Base-by-base conservation (phyloP, 495 filamentous ascomycete genomes). In the Xylaria grammica region DNA sequence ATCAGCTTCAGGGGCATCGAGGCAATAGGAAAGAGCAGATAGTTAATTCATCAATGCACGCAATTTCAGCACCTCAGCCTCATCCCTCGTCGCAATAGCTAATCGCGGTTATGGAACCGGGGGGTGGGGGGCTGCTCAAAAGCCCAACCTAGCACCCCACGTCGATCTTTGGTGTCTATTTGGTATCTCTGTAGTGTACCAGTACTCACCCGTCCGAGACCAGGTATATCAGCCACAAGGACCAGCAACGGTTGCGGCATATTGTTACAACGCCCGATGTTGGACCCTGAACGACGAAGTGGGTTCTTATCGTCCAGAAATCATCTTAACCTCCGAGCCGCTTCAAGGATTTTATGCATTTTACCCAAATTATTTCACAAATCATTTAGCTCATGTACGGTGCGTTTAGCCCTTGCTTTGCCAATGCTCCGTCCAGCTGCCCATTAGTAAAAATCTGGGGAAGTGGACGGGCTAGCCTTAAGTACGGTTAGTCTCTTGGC, bases 381-480 rank as follows among this genome's bases (percentile, higher is more conserved):
- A 50, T 52, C 22, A 30, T 24, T 24, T 48, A 10, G 42, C 17
- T 11, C 3, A 3, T 3, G 40, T 17, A 42, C 40, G 8, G 22
- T 45, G 20, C 26, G 15, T 29, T 58, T 22, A 10, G n/a, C 38
- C n/a, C 30, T 10, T 45, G 6, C 34, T 19, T 32, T 45, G 54
- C 54, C 54, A 45, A 58, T 44, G 26, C 54, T 13, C 34, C n/a
- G 13, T n/a, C 38, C 17, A 13, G 10, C 13, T 13, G 24, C 24
- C n/a, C 38, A 45, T 45, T 45, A 58, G 32, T 27, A 53, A 62
- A 62, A 46, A 62, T 62, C 60, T 62, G 60, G 60, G 60, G 60
- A 62, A 62, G 49, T 46, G 38, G 50, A 54, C 27, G 32, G 34
- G 30, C 59, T 51, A 62, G 44, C 30, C 32, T 52, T 29, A 29